Percentiles rank a stretch among this genome's conserved stretches.
Conservation (phyloP, 805 yeast genomes). For the Monosporozyma solicola region DNA sequence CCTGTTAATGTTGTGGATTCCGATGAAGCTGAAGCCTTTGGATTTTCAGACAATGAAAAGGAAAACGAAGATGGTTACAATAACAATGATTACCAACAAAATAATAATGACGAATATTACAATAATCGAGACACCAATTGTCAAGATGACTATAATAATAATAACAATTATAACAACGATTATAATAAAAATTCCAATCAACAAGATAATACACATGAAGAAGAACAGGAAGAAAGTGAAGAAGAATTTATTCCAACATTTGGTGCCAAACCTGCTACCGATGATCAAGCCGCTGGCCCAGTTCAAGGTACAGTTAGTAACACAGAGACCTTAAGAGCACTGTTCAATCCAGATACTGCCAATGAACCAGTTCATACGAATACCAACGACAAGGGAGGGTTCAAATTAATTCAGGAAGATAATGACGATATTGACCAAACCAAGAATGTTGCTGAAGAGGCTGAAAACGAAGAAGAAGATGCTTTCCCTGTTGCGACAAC, state of each 20-base stretch:
- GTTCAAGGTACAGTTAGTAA: slow-evolving; percentile 30
- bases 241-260: slow-evolving; percentile 51
- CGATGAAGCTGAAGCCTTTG: slow-evolving; percentile 33
- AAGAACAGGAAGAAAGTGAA: slow-evolving; percentile 23
- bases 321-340: slow-evolving; percentile 54
- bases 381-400: slow-evolving; percentile 26
- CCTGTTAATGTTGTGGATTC: slow-evolving; percentile 36
- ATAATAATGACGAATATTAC: not conserved
- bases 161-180: not conserved
- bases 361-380: slow-evolving; percentile 7
- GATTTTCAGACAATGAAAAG: slow-evolving; percentile 36
- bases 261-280: slow-evolving; percentile 23
- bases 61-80: slow-evolving; percentile 12
- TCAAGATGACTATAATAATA: not conserved
- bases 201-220: not conserved
- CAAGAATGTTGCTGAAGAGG: slow-evolving; percentile 28
- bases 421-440: slow-evolving; percentile 41
- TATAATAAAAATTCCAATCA: not conserved
- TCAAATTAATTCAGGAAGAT: slow-evolving; percentile 36
- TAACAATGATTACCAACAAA: not conserved
- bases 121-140: not conserved
- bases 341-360: slow-evolving; percentile 39
- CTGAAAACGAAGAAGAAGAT: not conserved
- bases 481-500: slow-evolving; percentile 8
- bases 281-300: slow-evolving; percentile 4